Conservation (phyloP, 768 basidiomycete genomes). For the Termitomyces sp. region DNA sequence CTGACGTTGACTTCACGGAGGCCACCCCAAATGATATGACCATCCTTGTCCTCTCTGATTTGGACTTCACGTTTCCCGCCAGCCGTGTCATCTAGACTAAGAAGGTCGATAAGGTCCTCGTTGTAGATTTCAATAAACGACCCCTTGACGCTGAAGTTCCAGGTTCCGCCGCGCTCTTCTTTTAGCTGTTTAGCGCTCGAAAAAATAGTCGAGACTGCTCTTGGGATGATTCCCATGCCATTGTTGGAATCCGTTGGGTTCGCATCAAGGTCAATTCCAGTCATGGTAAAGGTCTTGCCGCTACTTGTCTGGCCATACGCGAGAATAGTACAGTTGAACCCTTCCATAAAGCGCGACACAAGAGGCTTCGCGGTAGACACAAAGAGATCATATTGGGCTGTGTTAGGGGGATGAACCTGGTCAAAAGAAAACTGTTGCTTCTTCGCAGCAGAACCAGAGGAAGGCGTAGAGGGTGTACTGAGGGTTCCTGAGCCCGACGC, state of each 20-base stretch:
- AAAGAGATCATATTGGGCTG: constrained; percentile 84
- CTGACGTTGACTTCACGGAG: constrained; percentile 88
- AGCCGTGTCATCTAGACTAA: constrained; percentile 64
- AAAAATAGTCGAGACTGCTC: constrained; percentile 90
- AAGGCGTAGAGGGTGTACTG: constrained; percentile 38
- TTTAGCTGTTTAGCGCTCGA: constrained; percentile 67
- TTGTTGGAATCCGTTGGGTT: constrained; percentile 80
- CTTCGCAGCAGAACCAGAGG: constrained; percentile 49
- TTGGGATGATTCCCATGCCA: constrained; percentile 92
- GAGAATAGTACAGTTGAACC: constrained; percentile 96
- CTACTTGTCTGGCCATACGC: constrained; percentile 98
- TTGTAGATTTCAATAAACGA: constrained; percentile 99
- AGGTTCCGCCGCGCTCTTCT: constrained; percentile 67
- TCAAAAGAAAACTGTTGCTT: constrained; percentile 90
- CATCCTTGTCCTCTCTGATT: constrained; percentile 96
- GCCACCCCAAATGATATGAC: constrained; percentile 96
- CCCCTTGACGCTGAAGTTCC: constrained; percentile 78
- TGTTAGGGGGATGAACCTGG: constrained; percentile 84
- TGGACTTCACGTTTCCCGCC: constrained; percentile 81
- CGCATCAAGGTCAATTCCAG: constrained; percentile 85
- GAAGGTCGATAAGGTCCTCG: constrained; percentile 95
- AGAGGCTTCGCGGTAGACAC: constrained; percentile 80
- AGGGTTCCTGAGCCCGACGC: constrained; percentile 46
- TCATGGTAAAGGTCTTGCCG: constrained; percentile 98
- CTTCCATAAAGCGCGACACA: constrained; percentile 82